Percentiles rank a stretch among this genome's conserved stretches.
Conservation (phyloP, 2,329 filamentous ascomycete species). For the Cryphonectria japonica region DNA sequence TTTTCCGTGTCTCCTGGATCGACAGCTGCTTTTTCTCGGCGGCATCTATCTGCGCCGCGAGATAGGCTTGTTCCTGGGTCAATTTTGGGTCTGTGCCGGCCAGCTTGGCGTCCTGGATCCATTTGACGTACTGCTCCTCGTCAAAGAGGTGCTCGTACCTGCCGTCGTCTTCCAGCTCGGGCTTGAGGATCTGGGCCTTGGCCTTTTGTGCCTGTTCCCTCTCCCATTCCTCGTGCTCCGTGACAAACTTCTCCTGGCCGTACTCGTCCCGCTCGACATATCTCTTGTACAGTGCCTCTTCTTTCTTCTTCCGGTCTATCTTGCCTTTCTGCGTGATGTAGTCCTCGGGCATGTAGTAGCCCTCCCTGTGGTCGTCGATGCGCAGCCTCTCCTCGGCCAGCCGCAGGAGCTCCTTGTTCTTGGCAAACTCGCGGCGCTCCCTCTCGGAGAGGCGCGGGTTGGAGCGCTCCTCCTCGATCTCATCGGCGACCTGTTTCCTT, state of each 20-base stretch:
- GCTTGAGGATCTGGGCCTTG: constrained; percentile 78
- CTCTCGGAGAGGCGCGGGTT: constrained; percentile 74
- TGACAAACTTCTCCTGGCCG: constrained; percentile 86
- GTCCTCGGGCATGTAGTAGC: constrained; percentile 91
- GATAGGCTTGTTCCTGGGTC: constrained; percentile 76
- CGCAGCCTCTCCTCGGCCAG: constrained; percentile 82
- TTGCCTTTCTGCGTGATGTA: constrained; percentile 95
- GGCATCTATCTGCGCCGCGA: constrained; percentile 82
- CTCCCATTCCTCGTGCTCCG: constrained; percentile 97
- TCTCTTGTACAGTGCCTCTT: constrained; percentile 86
- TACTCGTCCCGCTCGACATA: constrained; percentile 87
- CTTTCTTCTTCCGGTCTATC: constrained; percentile 83
- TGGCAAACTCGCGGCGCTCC: constrained; percentile 86
- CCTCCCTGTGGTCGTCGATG: constrained; percentile 91
- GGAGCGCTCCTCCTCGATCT: constrained; percentile 77
- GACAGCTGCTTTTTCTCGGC: constrained; percentile 86
- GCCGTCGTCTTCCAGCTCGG: constrained; percentile 75
- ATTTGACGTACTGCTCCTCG: constrained; percentile 84
- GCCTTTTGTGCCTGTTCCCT: constrained; percentile 85
- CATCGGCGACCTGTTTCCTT: constrained; percentile 86
- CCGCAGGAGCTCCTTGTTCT: constrained; percentile 80
- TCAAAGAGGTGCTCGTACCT: constrained; percentile 96
- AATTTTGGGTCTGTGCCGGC: constrained; percentile 74
- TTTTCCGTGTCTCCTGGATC: constrained; percentile 91
- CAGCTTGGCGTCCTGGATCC: constrained; percentile 56